Evolutionary conservation across 1,284 basidiomycete species (phyloP).

Genomic region (Cryptococcus amylolentus): DNA sequence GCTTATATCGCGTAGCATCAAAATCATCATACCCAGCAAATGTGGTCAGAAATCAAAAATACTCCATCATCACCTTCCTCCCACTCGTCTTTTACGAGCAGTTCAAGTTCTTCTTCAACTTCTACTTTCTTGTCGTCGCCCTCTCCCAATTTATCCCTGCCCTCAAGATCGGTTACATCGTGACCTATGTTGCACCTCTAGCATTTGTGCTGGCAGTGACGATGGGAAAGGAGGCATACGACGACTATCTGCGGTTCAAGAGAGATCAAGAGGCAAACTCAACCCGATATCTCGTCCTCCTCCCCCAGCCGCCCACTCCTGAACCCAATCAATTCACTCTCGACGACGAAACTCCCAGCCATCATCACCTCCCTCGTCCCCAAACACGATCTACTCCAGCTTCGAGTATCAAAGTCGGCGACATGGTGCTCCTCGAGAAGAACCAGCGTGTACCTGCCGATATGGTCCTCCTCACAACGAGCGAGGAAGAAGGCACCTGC

Average conservation of each 20-base stretch:
- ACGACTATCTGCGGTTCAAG: conserved; percentile 90
- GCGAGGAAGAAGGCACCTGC: conserved; percentile 76
- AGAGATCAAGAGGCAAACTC: conserved; percentile 95
- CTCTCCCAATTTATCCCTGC: conserved; percentile 94
- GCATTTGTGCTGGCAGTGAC: conserved; percentile 93
- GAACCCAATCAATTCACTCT: conserved; percentile 40
- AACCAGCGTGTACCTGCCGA: conserved; percentile 97
- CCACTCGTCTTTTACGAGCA: conserved; percentile 98
- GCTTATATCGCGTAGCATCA: conserved; percentile 3
- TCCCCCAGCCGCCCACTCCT: conserved; percentile 49
- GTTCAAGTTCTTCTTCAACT: conserved; percentile 99
- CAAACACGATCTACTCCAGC: conserved; percentile 70
- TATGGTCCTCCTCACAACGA: conserved; percentile 82
- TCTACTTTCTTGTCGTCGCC: conserved; percentile 96
- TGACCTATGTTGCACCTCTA: conserved; percentile 93
- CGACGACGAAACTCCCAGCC: conserved; percentile 17
- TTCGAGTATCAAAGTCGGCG: conserved; percentile 83
- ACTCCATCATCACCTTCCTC: conserved; percentile 89
- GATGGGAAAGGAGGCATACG: conserved; percentile 97
- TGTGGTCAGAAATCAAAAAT: conserved; percentile 95
- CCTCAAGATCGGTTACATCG: conserved; percentile 93
- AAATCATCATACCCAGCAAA: conserved; percentile 60
- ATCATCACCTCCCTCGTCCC: conserved; percentile 21
- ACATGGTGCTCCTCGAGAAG: conserved; percentile 89
- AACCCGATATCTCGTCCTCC: conserved; percentile 78